Base-by-base conservation (phyloP, 129 eudicot genomes). In the Helichrysum umbraculigerum region DNA sequence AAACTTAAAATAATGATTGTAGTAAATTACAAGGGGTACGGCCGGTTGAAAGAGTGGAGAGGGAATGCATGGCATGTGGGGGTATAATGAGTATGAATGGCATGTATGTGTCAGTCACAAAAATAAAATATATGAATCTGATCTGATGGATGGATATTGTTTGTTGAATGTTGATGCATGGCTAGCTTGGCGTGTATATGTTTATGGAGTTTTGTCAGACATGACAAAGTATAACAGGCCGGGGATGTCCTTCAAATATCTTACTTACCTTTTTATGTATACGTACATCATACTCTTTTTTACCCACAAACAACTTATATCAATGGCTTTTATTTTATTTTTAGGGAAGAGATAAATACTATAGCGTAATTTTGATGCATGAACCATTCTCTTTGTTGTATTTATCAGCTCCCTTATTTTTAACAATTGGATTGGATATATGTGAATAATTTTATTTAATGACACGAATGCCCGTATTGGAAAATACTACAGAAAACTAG, bases 1-100 rank as follows among this genome's bases (percentile, higher is more conserved):
- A 25, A 25, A 25, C 28, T 25, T 25, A 25, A 25, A 32, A 32
- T 32, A 32, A 32, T 32, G 4, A 32, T 4, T 32, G 34, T 32
- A 32, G 34, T 32, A 32, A 32, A 32, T 32, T 32, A 32, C 34
- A 32, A 32, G 34, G 34, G 34, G 34, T 32, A 32, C 34, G 34
- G 29, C 6, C 34, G 34, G 29, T n/a, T 42, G 64, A 76, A 52
- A 20, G 66, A 63, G 19, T 35, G 37, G 59, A 44, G 56, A 69
- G 57, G 73, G 58, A 75, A 76, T 76, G 73, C 66, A 65, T 76
- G 79, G 79, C 79, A 76, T 76, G 79, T 76, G 79, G 17, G 72
- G 72, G 28, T 51, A 56, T 34, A 52, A 54, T 66, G 80, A 76
- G 74, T 34, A 66, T 34, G 8, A 65, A 65, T 65, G 21, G 41